These are phyloP conservation scores for Pyrus hybrid DNA, from an alignment of 331 rosid genomes.

Conservation along the genomic window DNA sequence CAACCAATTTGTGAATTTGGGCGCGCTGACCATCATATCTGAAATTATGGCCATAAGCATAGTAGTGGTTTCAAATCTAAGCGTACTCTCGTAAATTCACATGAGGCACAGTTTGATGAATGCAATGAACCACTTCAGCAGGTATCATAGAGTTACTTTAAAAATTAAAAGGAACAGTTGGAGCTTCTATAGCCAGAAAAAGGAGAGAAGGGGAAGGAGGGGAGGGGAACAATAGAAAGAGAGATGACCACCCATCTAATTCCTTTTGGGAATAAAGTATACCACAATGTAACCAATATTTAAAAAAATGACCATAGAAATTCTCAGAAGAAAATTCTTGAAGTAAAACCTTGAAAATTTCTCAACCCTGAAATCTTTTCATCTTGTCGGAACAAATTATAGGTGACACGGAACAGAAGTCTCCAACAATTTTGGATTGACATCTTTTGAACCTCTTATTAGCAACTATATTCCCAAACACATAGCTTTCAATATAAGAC, in stretches of 20 bases:
- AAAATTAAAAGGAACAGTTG: neutral
- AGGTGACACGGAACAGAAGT: neutral
- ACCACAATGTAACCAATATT: neutral
- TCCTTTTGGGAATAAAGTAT: neutral
- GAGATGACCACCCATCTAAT: neutral
- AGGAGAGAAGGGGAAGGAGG: neutral
- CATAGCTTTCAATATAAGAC: neutral
- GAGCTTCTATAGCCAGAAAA: neutral
- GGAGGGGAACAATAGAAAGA: neutral
- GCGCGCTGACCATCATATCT: conserved; percentile 98
- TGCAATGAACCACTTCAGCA: conserved; percentile 9
- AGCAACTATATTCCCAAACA: neutral
- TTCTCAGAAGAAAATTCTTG: neutral
- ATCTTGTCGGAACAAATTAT: neutral
- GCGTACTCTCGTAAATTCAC: neutral
- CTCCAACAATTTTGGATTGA: neutral
- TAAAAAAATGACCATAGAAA: neutral
- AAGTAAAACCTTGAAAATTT: neutral
- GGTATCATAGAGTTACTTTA: neutral
- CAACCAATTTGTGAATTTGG: conserved; percentile 75
- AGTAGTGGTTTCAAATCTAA: neutral
- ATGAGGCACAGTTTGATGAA: neutral
- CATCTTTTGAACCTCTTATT: neutral
- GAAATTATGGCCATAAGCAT: conserved; percentile 7
- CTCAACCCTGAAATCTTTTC: neutral